A percentile compares a stretch with the other conserved stretches of the same genome.
phyloP scores from a whole-genome alignment of 2,329 filamentous ascomycete species.

The Exophiala bonariae region DNA sequence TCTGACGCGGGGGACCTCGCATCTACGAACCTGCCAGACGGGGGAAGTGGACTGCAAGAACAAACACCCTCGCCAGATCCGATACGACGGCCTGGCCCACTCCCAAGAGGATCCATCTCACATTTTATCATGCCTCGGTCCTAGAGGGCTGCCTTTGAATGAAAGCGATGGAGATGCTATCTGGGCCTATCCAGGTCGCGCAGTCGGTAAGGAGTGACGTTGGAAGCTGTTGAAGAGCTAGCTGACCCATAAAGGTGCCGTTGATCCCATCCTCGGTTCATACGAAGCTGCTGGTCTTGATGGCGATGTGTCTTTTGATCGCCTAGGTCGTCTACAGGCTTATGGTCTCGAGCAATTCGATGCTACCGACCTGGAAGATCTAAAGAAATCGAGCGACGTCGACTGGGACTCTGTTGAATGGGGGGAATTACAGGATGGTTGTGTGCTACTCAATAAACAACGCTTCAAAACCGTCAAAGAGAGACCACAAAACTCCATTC shows the following conservation, averaged over 20 bases:
- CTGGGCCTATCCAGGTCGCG: constrained; percentile 53
- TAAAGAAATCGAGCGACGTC: constrained; percentile 30
- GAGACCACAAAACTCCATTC: constrained; percentile 28
- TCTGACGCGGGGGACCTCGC: constrained; percentile 25
- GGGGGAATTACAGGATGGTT: constrained; percentile 69
- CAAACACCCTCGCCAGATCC: constrained; percentile 25
- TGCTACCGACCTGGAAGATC: constrained; percentile 28
- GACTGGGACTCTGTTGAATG: constrained; percentile 69
- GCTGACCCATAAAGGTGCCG: constrained; percentile 24
- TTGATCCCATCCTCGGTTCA: constrained; percentile 55
- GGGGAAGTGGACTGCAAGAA: constrained; percentile 26
- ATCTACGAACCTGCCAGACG: constrained; percentile 24
- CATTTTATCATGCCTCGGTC: constrained; percentile 64
- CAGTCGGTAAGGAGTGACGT: constrained; percentile 21
- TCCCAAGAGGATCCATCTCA: constrained; percentile 23
- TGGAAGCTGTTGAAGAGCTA: background rate
- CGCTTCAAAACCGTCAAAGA: constrained; percentile 48
- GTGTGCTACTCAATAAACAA: constrained; percentile 64
- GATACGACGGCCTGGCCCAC: constrained; percentile 27
- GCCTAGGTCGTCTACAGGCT: constrained; percentile 67
- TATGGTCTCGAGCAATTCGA: constrained; percentile 42
- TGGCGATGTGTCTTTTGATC: constrained; percentile 66
- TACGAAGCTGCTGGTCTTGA: constrained; percentile 64
- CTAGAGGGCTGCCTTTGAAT: constrained; percentile 53
- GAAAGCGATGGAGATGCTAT: constrained; percentile 61